A percentile compares a stretch with the other conserved stretches of the same genome.
These are phyloP conservation scores for Aegilops umbellulata DNA, from an alignment of 176 grass and related monocot genomes.

Conservation along the genomic window DNA sequence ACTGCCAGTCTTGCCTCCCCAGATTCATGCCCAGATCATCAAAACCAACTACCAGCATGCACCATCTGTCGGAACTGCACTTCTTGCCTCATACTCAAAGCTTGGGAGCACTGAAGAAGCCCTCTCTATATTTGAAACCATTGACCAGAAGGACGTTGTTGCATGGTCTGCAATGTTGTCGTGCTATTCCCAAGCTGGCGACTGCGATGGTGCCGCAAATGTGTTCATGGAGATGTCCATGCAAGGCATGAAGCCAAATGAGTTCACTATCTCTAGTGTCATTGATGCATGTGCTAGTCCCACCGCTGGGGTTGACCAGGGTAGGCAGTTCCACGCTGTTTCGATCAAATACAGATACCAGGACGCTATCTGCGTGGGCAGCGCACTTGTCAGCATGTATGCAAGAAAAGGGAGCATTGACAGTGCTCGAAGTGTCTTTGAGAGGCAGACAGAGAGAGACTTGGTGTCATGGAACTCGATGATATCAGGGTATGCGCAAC, in stretches of 20 bases:
- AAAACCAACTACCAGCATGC: conserved; percentile 59
- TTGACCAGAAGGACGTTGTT: conserved; percentile 69
- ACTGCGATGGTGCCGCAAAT: conserved; percentile 56
- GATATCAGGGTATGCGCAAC: conserved; percentile 68
- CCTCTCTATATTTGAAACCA: conserved; percentile 49
- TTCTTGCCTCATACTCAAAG: conserved; percentile 64
- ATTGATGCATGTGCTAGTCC: conserved; percentile 60
- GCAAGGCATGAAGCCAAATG: conserved; percentile 55
- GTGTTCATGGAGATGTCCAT: conserved; percentile 58
- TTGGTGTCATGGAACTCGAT: conserved; percentile 84
- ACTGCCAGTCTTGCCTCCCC: conserved; percentile 33
- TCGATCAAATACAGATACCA: conserved; percentile 65
- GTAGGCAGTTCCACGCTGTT: conserved; percentile 74
- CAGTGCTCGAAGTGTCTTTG: conserved; percentile 63
- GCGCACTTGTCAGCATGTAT: conserved; percentile 76
- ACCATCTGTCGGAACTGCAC: conserved; percentile 63
- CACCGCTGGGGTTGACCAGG: conserved; percentile 45
- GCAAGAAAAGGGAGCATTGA: conserved; percentile 75
- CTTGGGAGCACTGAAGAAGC: conserved; percentile 42
- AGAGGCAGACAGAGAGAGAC: conserved; percentile 63
- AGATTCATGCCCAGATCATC: conserved; percentile 68
- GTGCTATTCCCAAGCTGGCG: conserved; percentile 65
- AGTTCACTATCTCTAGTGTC: conserved; percentile 73
- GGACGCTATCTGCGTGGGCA: conserved; percentile 58
- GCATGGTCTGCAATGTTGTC: conserved; percentile 78